Evolutionary conservation across 2,329 filamentous ascomycete genomes (phyloP).

Genomic region (Neonectria ditissima): DNA sequence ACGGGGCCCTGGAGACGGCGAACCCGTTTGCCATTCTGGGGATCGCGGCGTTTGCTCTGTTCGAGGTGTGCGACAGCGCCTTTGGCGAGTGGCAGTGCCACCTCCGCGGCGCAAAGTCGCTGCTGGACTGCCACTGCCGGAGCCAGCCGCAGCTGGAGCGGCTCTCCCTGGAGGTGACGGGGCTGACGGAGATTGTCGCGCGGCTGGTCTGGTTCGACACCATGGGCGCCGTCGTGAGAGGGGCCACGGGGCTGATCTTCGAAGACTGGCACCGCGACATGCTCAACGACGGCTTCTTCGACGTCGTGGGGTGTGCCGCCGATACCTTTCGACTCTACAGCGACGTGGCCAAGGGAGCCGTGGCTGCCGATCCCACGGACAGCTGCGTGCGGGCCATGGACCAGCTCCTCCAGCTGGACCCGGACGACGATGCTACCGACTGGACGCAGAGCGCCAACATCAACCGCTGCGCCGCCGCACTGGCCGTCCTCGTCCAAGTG

Average conservation of each 20-base stretch:
- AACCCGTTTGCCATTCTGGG: constrained; percentile 57
- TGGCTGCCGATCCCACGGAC: constrained; percentile 21
- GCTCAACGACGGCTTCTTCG: constrained; percentile 50
- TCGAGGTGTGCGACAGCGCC: constrained; percentile 56
- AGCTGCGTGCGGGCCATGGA: constrained; percentile 43
- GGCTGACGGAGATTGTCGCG: constrained; percentile 52
- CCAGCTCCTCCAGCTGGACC: constrained; percentile 38
- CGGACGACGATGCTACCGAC: constrained; percentile 34
- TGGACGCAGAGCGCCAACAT: constrained; percentile 45
- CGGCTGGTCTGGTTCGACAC: constrained; percentile 57
- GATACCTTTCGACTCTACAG: constrained; percentile 54
- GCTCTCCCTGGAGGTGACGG: constrained; percentile 49
- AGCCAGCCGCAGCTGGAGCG: constrained; percentile 48
- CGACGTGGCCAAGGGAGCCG: constrained; percentile 44
- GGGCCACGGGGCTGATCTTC: constrained; percentile 48
- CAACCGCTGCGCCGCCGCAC: constrained; percentile 51
- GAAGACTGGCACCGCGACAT: constrained; percentile 55
- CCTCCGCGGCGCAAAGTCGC: constrained; percentile 53
- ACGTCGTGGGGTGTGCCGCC: constrained; percentile 52
- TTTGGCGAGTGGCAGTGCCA: constrained; percentile 56
- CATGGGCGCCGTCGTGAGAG: constrained; percentile 44
- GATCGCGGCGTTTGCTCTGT: constrained; percentile 58
- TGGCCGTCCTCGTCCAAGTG: constrained; percentile 45
- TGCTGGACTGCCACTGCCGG: constrained; percentile 55
- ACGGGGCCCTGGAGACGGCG: constrained; percentile 52